Base-by-base conservation (phyloP, 106 monocot genomes). In the Alisma plantagoaquatica region DNA sequence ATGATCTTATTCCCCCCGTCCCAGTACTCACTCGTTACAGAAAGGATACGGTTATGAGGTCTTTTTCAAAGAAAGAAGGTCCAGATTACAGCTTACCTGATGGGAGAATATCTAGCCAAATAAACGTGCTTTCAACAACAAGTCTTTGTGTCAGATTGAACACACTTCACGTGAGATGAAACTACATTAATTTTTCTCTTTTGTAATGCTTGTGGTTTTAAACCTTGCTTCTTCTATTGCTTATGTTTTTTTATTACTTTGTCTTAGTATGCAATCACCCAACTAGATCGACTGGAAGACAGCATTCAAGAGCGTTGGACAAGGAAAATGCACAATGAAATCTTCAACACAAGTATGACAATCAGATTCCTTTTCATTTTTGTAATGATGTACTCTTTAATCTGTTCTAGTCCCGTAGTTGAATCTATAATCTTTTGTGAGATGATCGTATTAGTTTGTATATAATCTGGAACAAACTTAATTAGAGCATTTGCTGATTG, bases 111-210 rank as follows among this genome's bases (percentile, higher is more conserved):
- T 87, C 80, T 53, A 77, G 70, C 68, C 72, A 77, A 52, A 94
- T 94, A 53, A 84, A 73, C 55, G 63, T 66, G 28, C 83, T 87
- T 41, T 71, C 83, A 16, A 77, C 71, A 31, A 32, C 65, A 27
- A 80, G 55, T 49, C 83, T 94, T n/a, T 94, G 93, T 56, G 87
- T 94, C 16, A 77, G 77, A 53, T 42, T 94, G 35, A 94, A 94
- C 43, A 87, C 87, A 33, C 68, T 94, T 59, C 73, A 88, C 75
- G 93, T 94, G 65, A 83, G 93, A 75, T 6, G 9, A 38, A 6
- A 7, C 14, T 14, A 7, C 35, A 6, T 38, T 38, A 7, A 38
- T 38, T 38, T 38, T 38, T 38, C 14, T 14, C 35, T 7, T 38
- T 38, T 6, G 35, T 7, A 38, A 38, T 38, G 35, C 35, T 38